Evolutionary conservation across 139 green algal species (phyloP).

Genomic region (Chlorella sp.): DNA sequence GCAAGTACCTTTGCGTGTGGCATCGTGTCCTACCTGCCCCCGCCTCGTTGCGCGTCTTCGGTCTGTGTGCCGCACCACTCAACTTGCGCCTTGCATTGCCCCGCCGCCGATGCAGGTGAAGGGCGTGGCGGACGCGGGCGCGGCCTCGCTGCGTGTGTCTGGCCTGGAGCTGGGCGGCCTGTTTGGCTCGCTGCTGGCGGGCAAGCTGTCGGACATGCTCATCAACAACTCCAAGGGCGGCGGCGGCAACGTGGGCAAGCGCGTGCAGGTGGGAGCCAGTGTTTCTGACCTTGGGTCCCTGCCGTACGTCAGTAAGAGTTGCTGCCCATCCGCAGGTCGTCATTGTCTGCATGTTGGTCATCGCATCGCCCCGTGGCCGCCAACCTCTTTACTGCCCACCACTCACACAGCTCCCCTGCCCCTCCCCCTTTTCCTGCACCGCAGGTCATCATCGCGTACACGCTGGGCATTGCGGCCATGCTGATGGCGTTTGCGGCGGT

Average conservation of each 20-base stretch:
- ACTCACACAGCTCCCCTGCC: neutral
- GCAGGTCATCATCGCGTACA: constrained; percentile 95
- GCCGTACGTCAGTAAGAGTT: neutral
- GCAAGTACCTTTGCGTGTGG: no score
- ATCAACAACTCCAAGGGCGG: constrained; percentile 56
- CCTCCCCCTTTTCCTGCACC: neutral
- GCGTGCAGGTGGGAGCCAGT: constrained; percentile 72
- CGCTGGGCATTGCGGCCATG: constrained; percentile 78
- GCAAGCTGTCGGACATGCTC: constrained; percentile 78
- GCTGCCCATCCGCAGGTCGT: no score
- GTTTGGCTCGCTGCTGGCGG: constrained; percentile 88
- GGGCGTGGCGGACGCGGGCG: constrained; percentile 81
- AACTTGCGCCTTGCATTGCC: no score
- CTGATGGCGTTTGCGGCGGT: constrained; percentile 67
- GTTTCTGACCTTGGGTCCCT: neutral
- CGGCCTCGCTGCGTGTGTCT: constrained; percentile 84
- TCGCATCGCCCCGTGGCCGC: no score
- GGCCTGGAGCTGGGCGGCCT: constrained; percentile 97
- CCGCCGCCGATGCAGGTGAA: constrained; percentile 71
- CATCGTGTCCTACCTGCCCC: no score
- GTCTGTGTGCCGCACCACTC: neutral
- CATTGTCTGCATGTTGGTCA: no score
- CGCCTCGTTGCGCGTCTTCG: neutral
- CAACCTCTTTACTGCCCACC: neutral
- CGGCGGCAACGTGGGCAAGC: constrained; percentile 87